Evolutionary conservation across 1,284 basidiomycete genomes (phyloP).

Genomic region (Taiwanofungus camphoratus): DNA sequence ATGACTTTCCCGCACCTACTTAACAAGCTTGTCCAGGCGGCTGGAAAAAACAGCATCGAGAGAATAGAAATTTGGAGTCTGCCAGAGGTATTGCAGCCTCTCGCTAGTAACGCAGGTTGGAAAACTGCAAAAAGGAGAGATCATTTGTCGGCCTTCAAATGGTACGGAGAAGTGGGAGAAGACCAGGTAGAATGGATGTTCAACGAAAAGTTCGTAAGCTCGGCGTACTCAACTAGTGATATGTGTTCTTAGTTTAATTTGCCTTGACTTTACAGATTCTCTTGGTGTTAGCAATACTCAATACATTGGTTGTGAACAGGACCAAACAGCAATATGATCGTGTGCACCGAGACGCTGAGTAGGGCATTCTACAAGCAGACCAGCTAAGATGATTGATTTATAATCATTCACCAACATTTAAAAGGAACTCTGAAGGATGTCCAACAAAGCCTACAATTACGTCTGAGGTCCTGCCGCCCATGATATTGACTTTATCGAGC

Average conservation of each 20-base stretch:
- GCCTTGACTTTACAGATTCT: constrained; percentile 7
- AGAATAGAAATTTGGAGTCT: constrained; percentile 55
- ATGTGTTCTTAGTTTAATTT: background rate
- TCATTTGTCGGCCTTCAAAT: constrained; percentile 50
- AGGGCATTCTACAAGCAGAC: too few relatives aligned
- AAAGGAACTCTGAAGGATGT: background rate
- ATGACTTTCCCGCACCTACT: constrained; percentile 37
- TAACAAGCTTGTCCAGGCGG: constrained; percentile 32
- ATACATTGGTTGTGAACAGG: too few relatives aligned
- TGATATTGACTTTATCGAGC: too few relatives aligned
- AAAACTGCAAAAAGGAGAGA: constrained; percentile 35
- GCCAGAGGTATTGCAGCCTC: constrained; percentile 28
- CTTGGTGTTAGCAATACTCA: constrained; percentile 11
- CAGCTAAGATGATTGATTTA: background rate
- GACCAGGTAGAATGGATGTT: constrained; percentile 43
- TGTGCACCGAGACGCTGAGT: too few relatives aligned
- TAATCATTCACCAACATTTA: background rate
- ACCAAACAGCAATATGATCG: too few relatives aligned
- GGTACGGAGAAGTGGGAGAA: constrained; percentile 43
- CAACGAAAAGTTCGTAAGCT: constrained; percentile 38
- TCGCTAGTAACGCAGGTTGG: constrained; percentile 34
- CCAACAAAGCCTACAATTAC: too few relatives aligned
- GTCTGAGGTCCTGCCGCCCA: too few relatives aligned
- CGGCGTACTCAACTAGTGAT: background rate
- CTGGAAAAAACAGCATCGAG: constrained; percentile 33